Percentiles rank a stretch among this genome's conserved stretches.
These are phyloP conservation scores for Yarrowia sp. DNA, from an alignment of 805 yeast genomes.

Conservation along the genomic window DNA sequence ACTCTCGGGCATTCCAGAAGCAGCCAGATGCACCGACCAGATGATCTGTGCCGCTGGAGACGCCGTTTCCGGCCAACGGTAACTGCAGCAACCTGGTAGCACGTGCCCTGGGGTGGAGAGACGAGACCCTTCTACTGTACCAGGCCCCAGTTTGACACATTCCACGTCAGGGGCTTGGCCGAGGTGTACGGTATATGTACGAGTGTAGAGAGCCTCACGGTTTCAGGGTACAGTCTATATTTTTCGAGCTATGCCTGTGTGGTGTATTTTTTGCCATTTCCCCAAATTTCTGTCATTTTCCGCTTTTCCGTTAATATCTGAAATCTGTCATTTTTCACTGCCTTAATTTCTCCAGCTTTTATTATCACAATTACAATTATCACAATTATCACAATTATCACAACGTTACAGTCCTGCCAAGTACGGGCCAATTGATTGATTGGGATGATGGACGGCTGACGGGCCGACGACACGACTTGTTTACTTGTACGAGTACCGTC, in stretches of 20 bases:
- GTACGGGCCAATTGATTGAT: conserved; percentile 3
- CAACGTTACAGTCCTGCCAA: conserved; percentile 12
- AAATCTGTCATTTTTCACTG: too few relatives aligned
- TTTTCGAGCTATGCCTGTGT: too few relatives aligned
- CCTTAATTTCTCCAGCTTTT: too few relatives aligned
- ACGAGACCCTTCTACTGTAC: too few relatives aligned
- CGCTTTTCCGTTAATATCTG: background rate
- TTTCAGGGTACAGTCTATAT: too few relatives aligned
- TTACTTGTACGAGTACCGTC: too few relatives aligned
- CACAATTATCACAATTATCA: conserved; percentile 21
- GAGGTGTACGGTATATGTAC: too few relatives aligned
- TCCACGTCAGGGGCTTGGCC: background rate
- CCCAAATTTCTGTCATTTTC: background rate
- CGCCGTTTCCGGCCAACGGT: conserved; percentile 8
- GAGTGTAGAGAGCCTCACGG: too few relatives aligned
- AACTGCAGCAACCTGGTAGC: conserved; percentile 11
- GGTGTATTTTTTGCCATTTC: too few relatives aligned
- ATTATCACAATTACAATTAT: conserved; percentile 15
- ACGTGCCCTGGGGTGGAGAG: background rate
- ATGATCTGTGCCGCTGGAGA: background rate
- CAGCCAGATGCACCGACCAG: conserved; percentile 9
- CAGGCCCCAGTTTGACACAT: background rate
- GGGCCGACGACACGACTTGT: too few relatives aligned
- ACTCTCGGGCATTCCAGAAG: background rate
- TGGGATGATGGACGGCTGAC: background rate